phyloP scores from a whole-genome alignment of 2,329 filamentous ascomycete genomes.

The Pestalotiopsis sp. region DNA sequence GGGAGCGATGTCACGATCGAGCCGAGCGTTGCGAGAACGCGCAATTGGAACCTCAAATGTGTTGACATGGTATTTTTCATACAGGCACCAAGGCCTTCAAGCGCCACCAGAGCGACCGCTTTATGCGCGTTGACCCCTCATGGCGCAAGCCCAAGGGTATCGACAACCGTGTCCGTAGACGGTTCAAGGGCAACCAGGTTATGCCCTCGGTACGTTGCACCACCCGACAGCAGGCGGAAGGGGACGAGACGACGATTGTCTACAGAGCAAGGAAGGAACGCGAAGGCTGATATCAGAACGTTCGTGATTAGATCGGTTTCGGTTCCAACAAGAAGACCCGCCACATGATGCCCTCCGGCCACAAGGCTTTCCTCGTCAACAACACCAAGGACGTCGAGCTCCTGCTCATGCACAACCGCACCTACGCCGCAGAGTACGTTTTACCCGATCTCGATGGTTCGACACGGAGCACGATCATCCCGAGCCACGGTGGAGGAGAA shows the following conservation, averaged over 20 bases:
- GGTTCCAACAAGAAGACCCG: slow-evolving; percentile 99
- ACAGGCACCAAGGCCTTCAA: slow-evolving; percentile 91
- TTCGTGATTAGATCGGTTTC: slow-evolving; percentile 79
- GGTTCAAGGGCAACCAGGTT: slow-evolving; percentile 91
- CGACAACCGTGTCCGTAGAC: slow-evolving; percentile 95
- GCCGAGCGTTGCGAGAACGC: slow-evolving; percentile 3
- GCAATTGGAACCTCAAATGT: slow-evolving; percentile 25
- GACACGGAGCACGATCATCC: neutral
- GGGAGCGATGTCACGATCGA: neutral
- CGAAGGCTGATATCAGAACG: slow-evolving; percentile 7
- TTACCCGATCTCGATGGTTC: neutral
- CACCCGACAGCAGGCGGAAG: neutral
- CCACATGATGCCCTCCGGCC: slow-evolving; percentile 97
- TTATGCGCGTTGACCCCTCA: slow-evolving; percentile 85
- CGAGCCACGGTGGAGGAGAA: slow-evolving; percentile 11
- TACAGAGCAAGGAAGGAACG: neutral
- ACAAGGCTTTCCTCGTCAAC: slow-evolving; percentile 99
- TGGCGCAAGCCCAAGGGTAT: slow-evolving; percentile 99
- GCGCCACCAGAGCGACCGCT: slow-evolving; percentile 97
- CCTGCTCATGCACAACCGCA: slow-evolving; percentile 99
- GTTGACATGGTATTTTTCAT: slow-evolving; percentile 42
- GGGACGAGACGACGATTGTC: neutral
- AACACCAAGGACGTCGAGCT: slow-evolving; percentile 96
- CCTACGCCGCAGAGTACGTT: slow-evolving; percentile 96
- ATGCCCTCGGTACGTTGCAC: slow-evolving; percentile 91